Evolutionary conservation across 805 yeast genomes (phyloP).

Genomic region (Candida qinlingensis): DNA sequence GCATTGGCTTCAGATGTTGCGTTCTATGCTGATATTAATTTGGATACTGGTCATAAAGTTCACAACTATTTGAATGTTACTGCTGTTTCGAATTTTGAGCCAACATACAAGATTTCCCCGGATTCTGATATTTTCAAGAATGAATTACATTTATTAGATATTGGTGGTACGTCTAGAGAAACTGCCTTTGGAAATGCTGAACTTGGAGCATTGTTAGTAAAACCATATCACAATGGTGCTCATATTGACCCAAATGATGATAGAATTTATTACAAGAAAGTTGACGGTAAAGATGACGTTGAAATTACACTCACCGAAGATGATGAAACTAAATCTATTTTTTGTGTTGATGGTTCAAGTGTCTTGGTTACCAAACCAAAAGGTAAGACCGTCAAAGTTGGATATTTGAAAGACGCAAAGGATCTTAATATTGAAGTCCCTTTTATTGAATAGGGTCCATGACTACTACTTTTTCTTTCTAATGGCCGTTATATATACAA

Average conservation of each 20-base stretch:
- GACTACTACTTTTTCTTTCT: no score
- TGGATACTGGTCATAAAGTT: neutral
- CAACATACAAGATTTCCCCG: constrained; percentile 22
- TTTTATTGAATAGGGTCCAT: neutral
- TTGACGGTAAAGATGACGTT: neutral
- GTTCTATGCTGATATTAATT: neutral
- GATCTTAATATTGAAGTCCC: neutral
- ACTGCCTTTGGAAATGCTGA: constrained; percentile 5
- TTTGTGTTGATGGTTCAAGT: constrained; percentile 22
- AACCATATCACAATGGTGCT: constrained; percentile 18
- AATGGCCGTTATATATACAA: no score
- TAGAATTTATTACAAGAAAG: constrained; percentile 7
- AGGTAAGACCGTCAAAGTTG: constrained; percentile 16
- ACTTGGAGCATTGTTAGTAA: constrained; percentile 8
- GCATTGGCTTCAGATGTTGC: constrained; percentile 38
- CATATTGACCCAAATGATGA: constrained; percentile 10
- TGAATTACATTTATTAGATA: constrained; percentile 15
- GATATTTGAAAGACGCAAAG: constrained; percentile 2
- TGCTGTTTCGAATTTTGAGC: constrained; percentile 19
- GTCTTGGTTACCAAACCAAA: constrained; percentile 15
- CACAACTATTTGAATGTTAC: constrained; percentile 15
- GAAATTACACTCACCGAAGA: constrained; percentile 9
- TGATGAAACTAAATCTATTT: constrained; percentile 10
- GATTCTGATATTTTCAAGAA: constrained; percentile 11
- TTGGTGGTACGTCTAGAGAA: constrained; percentile 7